A percentile compares a stretch with the other conserved stretches of the same genome.
Evolutionary conservation across 2,329 filamentous ascomycete genomes (phyloP).

Genomic region (Drechslerella dactyloides): DNA sequence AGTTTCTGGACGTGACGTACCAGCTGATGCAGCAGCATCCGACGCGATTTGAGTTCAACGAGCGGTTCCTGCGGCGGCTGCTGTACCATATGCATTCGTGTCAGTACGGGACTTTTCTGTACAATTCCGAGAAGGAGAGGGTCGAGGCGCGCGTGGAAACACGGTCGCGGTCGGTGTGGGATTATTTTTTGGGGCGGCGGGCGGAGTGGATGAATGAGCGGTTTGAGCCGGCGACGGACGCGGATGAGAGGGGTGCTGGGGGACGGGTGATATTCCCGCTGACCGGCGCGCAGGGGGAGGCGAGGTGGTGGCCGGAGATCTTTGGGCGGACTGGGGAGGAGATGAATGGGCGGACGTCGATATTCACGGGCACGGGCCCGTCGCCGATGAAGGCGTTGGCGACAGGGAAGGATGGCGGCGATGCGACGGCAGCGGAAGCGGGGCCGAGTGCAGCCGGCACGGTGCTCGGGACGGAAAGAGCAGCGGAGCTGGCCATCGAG

Average conservation of each 20-base stretch:
- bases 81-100: constrained; percentile 95
- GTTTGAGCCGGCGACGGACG: constrained; percentile 75
- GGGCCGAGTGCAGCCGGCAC: no score
- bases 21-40: constrained; percentile 86
- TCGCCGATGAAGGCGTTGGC: constrained; percentile 60
- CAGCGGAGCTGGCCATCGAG: constrained; percentile 51
- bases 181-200: constrained; percentile 84
- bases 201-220: constrained; percentile 81
- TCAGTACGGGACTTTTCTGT: constrained; percentile 95
- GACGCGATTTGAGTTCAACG: constrained; percentile 92
- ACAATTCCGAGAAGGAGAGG: constrained; percentile 90
- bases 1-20: constrained; percentile 93
- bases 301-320: constrained; percentile 91
- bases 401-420: constrained; percentile 52
- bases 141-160: constrained; percentile 72
- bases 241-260: constrained; percentile 62
- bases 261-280: constrained; percentile 84
- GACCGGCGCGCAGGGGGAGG: constrained; percentile 64
- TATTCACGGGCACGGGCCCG: constrained; percentile 34
- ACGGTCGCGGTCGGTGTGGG: constrained; percentile 87
- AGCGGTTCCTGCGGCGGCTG: constrained; percentile 84
- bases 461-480: no score
- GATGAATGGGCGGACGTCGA: constrained; percentile 72
- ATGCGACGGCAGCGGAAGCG: no score
- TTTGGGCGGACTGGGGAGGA: constrained; percentile 88